phyloP scores from a whole-genome alignment of 768 basidiomycete genomes.

The Pluteus cervinus region DNA sequence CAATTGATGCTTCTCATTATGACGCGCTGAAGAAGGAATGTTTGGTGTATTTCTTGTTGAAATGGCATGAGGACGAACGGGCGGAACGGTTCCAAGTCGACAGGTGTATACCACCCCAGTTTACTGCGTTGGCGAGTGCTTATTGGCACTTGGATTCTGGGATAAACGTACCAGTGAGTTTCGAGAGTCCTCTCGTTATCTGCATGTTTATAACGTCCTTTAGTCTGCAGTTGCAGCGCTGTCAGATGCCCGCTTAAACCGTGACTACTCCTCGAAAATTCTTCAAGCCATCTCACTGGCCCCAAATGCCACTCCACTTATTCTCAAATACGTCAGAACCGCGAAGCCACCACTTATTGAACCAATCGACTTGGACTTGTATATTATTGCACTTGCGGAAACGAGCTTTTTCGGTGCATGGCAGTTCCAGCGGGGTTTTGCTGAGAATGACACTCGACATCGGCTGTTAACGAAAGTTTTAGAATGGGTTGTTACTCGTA shows the following conservation, averaged over 20 bases:
- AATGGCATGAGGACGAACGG: slow-evolving; percentile 66
- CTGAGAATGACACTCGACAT: slow-evolving; percentile 47
- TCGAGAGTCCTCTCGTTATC: background rate
- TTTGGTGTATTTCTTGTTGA: slow-evolving; percentile 74
- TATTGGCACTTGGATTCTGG: slow-evolving; percentile 81
- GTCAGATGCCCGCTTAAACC: slow-evolving; percentile 67
- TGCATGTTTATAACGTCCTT: slow-evolving; percentile 2
- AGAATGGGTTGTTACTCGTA: slow-evolving; percentile 66
- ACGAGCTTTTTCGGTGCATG: slow-evolving; percentile 65
- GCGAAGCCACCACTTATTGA: slow-evolving; percentile 67
- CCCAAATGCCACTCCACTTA: slow-evolving; percentile 44
- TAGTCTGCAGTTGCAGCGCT: slow-evolving; percentile 70
- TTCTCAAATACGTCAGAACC: slow-evolving; percentile 70
- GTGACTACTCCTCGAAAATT: slow-evolving; percentile 76
- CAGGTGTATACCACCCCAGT: slow-evolving; percentile 70
- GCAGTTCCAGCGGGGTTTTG: slow-evolving; percentile 68
- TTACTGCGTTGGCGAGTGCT: slow-evolving; percentile 69
- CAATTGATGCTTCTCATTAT: slow-evolving; percentile 56
- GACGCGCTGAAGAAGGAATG: slow-evolving; percentile 78
- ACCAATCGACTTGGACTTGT: slow-evolving; percentile 66
- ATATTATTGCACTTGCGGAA: slow-evolving; percentile 61
- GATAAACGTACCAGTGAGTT: slow-evolving; percentile 54
- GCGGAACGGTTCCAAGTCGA: slow-evolving; percentile 45
- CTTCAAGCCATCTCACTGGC: slow-evolving; percentile 54
- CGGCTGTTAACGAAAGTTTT: slow-evolving; percentile 54